Conservation (phyloP, 2,329 filamentous ascomycete species). For the Hypoxylon sp. region DNA sequence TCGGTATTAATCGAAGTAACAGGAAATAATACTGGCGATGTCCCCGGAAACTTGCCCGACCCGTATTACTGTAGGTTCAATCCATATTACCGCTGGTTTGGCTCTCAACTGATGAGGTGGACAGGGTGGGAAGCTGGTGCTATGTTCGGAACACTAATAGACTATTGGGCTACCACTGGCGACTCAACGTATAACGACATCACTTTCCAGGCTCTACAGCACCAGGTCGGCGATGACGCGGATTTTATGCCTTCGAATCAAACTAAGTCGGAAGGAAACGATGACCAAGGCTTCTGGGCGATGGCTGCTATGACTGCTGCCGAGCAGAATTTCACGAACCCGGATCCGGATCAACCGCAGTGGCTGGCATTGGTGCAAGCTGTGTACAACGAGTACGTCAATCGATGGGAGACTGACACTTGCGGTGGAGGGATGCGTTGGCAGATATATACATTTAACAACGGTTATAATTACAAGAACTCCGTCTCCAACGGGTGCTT, state of each 20-base stretch:
- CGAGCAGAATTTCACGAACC: constrained; percentile 67
- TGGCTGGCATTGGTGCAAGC: constrained; percentile 71
- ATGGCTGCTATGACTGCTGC: constrained; percentile 70
- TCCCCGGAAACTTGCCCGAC: constrained; percentile 68
- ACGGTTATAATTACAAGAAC: constrained; percentile 77
- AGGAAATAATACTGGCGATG: constrained; percentile 71
- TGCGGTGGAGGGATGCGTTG: constrained; percentile 76
- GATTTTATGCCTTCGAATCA: constrained; percentile 67
- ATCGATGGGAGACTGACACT: constrained; percentile 64
- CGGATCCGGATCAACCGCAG: constrained; percentile 57
- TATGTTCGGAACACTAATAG: constrained; percentile 68
- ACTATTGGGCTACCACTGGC: constrained; percentile 59
- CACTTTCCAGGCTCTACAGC: constrained; percentile 59
- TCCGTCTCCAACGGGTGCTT: constrained; percentile 65
- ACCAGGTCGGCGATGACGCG: constrained; percentile 62
- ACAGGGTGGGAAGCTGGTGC: constrained; percentile 80
- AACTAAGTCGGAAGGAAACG: constrained; percentile 65
- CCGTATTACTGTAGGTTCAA: constrained; percentile 73
- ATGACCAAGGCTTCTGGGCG: constrained; percentile 73
- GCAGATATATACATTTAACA: constrained; percentile 76
- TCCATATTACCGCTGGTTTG: background rate
- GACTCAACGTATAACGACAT: constrained; percentile 67
- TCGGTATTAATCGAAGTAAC: constrained; percentile 17
- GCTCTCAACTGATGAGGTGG: constrained; percentile 27
- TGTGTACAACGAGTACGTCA: constrained; percentile 68